Evolutionary conservation across 176 grass and related monocot genomes (phyloP), one percentile per base, ranked within the genome.

Genomic region (Leersia perrieri): DNA sequence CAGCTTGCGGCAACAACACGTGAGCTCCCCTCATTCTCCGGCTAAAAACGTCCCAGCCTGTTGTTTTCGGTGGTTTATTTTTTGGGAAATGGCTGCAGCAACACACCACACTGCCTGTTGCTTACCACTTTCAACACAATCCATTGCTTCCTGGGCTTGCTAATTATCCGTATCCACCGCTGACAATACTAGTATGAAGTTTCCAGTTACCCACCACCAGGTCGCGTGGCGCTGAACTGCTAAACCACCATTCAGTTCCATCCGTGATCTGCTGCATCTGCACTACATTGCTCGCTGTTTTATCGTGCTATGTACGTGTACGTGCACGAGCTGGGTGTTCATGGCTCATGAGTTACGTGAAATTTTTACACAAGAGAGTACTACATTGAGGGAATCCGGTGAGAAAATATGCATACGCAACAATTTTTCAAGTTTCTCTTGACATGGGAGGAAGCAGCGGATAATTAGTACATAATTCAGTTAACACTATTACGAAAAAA

Each of bases 71-170:
- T 70, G 73, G 53, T 36, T 85, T 70, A 20, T 70, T 70, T 77
- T 75, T 33, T 20, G 13, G 2, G 61, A 68, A 42, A 67, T 51
- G 13, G 34, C 28, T 68, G 53, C 7, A 3, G 72, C 22, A 22
- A 63, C 22, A 57, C 62, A 58, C 33, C 7, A 42, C 16, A 23
- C n/a, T 68, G 33, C 65, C 38, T 44, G 26, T 5, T 28, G 31
- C 28, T 30, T 5, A 16, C 28, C 23, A 25, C 20, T 67, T 74
- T 75, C 33, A 75, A 66, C 72, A 7, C 20, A 33, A 41, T 26
- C 47, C 49, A 76, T 76, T 84, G 73, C 82, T 68, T 84, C 40
- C 45, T 32, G 73, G 35, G 34, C 64, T 63, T 44, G 36, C 16
- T 20, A 67, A 14, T 74, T 45, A 29, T 18, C 28, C 42, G 13